Evolutionary conservation across 805 yeast species (phyloP), one percentile per base, ranked within the genome.

Genomic region (Zygotorulaspora danielsina): DNA sequence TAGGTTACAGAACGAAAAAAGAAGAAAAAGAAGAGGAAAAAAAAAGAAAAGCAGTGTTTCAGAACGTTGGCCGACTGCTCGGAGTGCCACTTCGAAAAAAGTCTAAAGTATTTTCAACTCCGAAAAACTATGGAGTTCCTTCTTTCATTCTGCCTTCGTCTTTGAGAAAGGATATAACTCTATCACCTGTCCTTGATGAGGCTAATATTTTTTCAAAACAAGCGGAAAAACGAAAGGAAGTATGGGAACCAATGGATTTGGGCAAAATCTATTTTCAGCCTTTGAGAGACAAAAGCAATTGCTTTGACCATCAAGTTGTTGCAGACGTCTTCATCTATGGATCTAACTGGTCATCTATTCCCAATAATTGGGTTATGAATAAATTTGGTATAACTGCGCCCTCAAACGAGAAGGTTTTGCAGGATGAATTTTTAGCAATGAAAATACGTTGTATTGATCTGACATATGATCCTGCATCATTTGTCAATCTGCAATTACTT

Each of bases 191-290:
- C 4, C 41, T 29, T 29, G 48, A 57, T 40, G 64, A 61, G 40
- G 51, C 34, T 11, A 59, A 63, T 42, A 59, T 50, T 9, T 59
- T 65, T 25, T 46, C 56, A 6, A 44, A 38, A 2, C 48, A 67
- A 32, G 69, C 70, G 39, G 47, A 49, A 5, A 64, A 61, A 36
- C 62, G 72, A 11, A 55, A 61, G 19, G 58, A 63, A 26, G 56
- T 72, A 9, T 77, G 82, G 83, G 55, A 61, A 26, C 76, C 78
- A 1, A 44, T 74, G 9, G 66, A 70, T 44, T 48, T 77, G 10
- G 46, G 55, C 8, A 30, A 50, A 6, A 55, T 73, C 28, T 59
- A 69, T 26, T 46, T 53, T n/a, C 36, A 53, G 1, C 55, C 64
- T 8, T 32, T 55, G 6, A 24, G 27, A 6, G 20, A 36, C 5